Percentiles rank a stretch among this genome's conserved stretches.
Conservation (phyloP, 2,329 filamentous ascomycete species). For the Didymella sp. region DNA sequence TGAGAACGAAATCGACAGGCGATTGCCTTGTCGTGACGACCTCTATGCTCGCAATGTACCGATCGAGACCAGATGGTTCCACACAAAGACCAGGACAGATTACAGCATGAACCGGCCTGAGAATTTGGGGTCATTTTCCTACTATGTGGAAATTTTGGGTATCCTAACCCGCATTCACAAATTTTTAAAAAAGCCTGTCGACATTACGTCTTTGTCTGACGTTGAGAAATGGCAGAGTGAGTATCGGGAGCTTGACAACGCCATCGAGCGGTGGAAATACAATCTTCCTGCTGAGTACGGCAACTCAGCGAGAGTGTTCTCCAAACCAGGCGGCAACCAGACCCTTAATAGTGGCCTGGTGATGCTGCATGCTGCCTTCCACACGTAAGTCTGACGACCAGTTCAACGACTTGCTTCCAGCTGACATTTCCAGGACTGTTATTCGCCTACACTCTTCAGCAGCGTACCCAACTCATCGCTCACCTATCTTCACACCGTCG, state of each 20-base stretch:
- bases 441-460: constrained; percentile 92
- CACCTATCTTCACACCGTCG: constrained; percentile 86
- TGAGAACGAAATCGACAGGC: constrained; percentile 88
- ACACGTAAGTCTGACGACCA: constrained; percentile 66
- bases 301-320: constrained; percentile 79
- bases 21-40: constrained; percentile 85
- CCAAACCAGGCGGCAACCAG: constrained; percentile 66
- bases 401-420: neutral
- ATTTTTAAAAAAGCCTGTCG: constrained; percentile 86
- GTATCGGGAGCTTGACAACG: constrained; percentile 83
- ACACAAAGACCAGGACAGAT: constrained; percentile 58
- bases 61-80: constrained; percentile 86
- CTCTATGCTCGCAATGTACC: constrained; percentile 82
- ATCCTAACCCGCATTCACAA: constrained; percentile 87
- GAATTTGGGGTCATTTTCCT: constrained; percentile 85
- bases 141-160: constrained; percentile 88
- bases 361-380: constrained; percentile 89
- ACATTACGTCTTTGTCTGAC: constrained; percentile 82
- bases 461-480: constrained; percentile 88
- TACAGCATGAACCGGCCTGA: constrained; percentile 74
- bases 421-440: constrained; percentile 64
- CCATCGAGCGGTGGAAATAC: constrained; percentile 83
- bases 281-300: constrained; percentile 82
- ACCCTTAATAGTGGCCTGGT: constrained; percentile 82
- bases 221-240: constrained; percentile 89